Base-by-base conservation (phyloP, 768 basidiomycete species). In the Hypholoma fasciculare region DNA sequence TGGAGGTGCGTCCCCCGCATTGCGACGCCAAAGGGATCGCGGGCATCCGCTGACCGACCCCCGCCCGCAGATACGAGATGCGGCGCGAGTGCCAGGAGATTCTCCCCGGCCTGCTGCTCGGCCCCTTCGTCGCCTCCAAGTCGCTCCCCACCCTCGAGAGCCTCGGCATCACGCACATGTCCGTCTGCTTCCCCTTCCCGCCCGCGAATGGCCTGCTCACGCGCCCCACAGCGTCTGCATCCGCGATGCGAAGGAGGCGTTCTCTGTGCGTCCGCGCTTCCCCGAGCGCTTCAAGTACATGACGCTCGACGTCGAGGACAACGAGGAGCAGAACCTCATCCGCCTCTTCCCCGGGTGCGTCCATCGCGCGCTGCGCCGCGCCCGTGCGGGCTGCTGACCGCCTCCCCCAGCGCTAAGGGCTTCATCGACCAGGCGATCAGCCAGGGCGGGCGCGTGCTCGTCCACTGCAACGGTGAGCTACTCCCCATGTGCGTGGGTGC, bases 71-170 rank as follows among this genome's bases (percentile, higher is more conserved):
- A 66, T 97, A 97, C 67, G 94, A 96, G 74, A 96, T 97, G 95
- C 82, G 94, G 30, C 79, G 94, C n/a, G 90, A 96, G 66, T 94
- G 92, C 65, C 94, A 97, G 74, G 90, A 95, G 71, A 96, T 96
- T 62, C 77, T 92, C 0, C 89, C 92, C 23, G 85, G 86, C 16
- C 84, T 97, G 38, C 78, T 86, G 26, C 84, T 97, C 6, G 94
- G 94, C 0, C 94, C 94, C 3, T 93, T 95, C 61, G 89, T 91
- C 62, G 91, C 90, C 8, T 93, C 92, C 1, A 96, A 95, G 70
- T 88, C 89, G 0, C 75, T 93, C 26, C 82, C 88, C 13, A 84
- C 83, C 2, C 82, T 97, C 11, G 74, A 77, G 42, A 70, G 71
- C 7, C 81, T 90, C n/a, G 74, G 80, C 0, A 82, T 97, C 61